Conservation (phyloP, 257 asterid genomes). For the Ilex aquifolium region DNA sequence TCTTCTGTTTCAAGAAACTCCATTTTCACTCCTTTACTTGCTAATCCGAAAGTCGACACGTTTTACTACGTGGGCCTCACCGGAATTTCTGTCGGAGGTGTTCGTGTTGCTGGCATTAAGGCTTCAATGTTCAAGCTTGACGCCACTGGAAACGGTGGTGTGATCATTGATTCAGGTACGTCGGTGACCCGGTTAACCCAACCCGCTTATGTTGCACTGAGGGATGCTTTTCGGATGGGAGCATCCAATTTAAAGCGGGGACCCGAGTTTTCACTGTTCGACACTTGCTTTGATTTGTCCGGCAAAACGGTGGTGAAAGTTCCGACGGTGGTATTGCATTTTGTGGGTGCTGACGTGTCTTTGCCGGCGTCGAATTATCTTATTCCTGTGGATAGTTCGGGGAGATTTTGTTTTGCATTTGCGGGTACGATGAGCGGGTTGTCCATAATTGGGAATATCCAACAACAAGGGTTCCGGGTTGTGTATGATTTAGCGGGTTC, state of each 20-base stretch:
- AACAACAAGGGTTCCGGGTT: constrained; percentile 42
- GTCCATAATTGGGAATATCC: constrained; percentile 41
- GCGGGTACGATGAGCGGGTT: constrained; percentile 71
- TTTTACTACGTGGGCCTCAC: constrained; percentile 63
- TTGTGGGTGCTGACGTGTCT: constrained; percentile 68
- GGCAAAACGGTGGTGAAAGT: constrained; percentile 80
- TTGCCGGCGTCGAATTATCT: constrained; percentile 84
- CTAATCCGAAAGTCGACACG: constrained; percentile 65
- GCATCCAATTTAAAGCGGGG: constrained; percentile 43
- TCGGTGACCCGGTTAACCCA: constrained; percentile 72
- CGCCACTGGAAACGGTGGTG: constrained; percentile 59
- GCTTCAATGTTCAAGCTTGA: constrained; percentile 55
- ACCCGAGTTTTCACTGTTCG: constrained; percentile 56
- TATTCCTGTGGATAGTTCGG: constrained; percentile 72
- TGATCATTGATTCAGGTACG: constrained; percentile 85
- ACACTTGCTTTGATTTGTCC: constrained; percentile 75
- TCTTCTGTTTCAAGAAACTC: constrained; percentile 57
- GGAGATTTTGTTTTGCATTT: constrained; percentile 85
- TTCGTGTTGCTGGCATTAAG: constrained; percentile 40
- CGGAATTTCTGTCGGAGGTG: constrained; percentile 83
- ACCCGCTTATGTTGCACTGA: constrained; percentile 62
- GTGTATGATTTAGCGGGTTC: constrained; percentile 33
- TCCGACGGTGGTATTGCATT: constrained; percentile 84
- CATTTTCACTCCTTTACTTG: constrained; percentile 54
- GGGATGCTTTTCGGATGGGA: constrained; percentile 63